A percentile compares a stretch with the other conserved stretches of the same genome.
Conservation (phyloP, 352 stramenopile genomes). For the Globisporangium ultimum region DNA sequence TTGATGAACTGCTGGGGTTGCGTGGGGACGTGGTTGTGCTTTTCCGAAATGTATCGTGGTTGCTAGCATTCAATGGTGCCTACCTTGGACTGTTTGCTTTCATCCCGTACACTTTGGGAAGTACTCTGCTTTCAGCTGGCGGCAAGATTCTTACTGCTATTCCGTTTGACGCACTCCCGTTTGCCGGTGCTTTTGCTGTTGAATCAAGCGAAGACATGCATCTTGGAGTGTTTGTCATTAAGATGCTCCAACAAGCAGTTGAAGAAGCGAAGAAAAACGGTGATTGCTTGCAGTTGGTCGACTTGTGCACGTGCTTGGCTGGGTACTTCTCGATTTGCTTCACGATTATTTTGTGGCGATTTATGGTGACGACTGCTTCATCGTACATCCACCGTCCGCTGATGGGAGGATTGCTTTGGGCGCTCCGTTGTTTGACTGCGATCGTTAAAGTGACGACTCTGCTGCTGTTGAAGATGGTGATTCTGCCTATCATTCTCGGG, state of each 20-base stretch:
- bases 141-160: conserved; percentile 56
- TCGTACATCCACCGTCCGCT: conserved; percentile 81
- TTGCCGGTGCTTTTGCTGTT: conserved; percentile 18
- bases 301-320: conserved; percentile 75
- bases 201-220: conserved; percentile 19
- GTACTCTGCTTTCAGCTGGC: conserved; percentile 79
- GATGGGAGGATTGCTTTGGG: conserved; percentile 79
- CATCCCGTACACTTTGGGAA: conserved; percentile 93
- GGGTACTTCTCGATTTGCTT: conserved; percentile 83
- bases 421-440: conserved; percentile 71
- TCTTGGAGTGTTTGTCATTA: conserved; percentile 41
- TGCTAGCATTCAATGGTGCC: conserved; percentile 96
- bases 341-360: conserved; percentile 81
- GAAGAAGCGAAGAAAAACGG: conserved; percentile 56
- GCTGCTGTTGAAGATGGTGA: conserved; percentile 97
- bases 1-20: conserved; percentile 97
- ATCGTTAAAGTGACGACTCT: conserved; percentile 95
- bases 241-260: conserved; percentile 50
- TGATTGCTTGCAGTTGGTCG: conserved; percentile 83
- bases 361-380: conserved; percentile 81
- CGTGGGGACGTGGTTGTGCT: conserved; percentile 92
- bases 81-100: conserved; percentile 97
- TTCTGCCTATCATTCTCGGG: conserved; percentile 93
- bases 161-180: conserved; percentile 25
- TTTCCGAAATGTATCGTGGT: conserved; percentile 96